Conservation (phyloP, 352 stramenopile species). For the Phytophthora nicotianae region DNA sequence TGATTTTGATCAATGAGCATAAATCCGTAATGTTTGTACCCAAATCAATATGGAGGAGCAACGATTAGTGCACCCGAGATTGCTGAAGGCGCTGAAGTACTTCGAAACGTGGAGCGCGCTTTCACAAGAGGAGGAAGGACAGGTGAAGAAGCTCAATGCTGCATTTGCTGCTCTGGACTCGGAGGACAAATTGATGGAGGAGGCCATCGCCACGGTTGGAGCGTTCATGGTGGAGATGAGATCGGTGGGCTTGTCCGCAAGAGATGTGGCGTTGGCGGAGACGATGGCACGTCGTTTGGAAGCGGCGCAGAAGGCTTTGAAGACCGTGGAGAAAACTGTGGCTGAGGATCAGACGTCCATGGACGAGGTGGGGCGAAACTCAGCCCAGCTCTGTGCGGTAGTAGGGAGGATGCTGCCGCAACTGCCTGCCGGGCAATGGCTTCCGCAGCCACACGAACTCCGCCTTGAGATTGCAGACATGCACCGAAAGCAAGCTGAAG, state of each 20-base stretch:
- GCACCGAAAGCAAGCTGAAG: slow-evolving; percentile 6
- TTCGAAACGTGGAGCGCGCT: background rate
- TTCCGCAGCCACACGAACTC: background rate
- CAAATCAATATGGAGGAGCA: background rate
- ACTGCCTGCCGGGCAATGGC: slow-evolving; percentile 1
- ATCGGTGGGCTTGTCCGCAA: slow-evolving; percentile 1
- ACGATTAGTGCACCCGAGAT: background rate
- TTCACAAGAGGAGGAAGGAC: background rate
- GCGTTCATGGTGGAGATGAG: slow-evolving; percentile 5
- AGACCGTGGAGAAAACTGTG: background rate
- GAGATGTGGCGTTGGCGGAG: background rate
- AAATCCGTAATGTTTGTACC: too few relatives aligned
- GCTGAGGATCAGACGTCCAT: slow-evolving; percentile 3
- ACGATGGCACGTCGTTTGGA: background rate
- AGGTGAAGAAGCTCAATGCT: slow-evolving; percentile 1
- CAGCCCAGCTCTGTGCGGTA: background rate
- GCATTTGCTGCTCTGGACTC: slow-evolving; percentile 1
- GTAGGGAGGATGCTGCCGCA: background rate
- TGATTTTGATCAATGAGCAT: too few relatives aligned
- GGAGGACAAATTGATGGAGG: slow-evolving; percentile 3
- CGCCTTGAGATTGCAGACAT: slow-evolving; percentile 1
- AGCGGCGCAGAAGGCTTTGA: background rate
- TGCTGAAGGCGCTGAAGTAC: slow-evolving; percentile 6
- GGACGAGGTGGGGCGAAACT: background rate
- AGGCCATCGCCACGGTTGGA: background rate